Base-by-base conservation (phyloP, 23 red algal genomes). In the Gracilaria domingensis region DNA sequence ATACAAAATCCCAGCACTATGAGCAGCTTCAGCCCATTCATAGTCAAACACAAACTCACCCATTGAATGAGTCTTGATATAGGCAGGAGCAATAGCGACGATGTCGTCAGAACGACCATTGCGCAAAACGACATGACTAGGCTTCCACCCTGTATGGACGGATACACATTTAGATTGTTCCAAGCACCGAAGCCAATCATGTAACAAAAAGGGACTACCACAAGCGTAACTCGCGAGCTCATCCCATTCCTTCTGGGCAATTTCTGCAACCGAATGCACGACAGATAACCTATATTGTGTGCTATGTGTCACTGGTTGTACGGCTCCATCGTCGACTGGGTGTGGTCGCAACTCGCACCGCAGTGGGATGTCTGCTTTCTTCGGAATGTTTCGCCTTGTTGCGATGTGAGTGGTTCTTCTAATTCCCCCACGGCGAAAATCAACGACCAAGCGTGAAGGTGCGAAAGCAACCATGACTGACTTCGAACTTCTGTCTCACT, bases 21-120 rank as follows among this genome's bases (percentile, higher is more conserved):
- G 66, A 8, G 92, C 76, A 5, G 88, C 88, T 13, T 98, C 79
- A 37, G 91, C 89, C 91, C 91, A 98, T 54, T 81, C 62, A 12
- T 87, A 84, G 79, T 98, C 96, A 82, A 98, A 98, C 0, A 98
- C 93, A 71, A 98, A 98, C 88, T 98, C 96, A 26, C 96, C 96
- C 38, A 95, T 34, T 4, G 86, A 92, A 57, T 98, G 82, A 23
- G 42, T 56, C 66, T 98, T 98, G 48, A 95, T 42, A 42, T 98
- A 98, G 0, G 84, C 69, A 45, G 92, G 92, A 11, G 86, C 89
- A 24, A 88, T 71, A 23, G 88, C 96, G 23, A 95, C 38, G 23
- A 98, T 66, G 1, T 50, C 21, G 0, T 69, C 50, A 16, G 79
- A 54, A 32, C 24, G 25, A 20, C 16, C 59, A 23, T 91, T 61